These are phyloP conservation scores for Candida tammaniensis DNA, from an alignment of 805 yeast genomes.

Conservation along the genomic window DNA sequence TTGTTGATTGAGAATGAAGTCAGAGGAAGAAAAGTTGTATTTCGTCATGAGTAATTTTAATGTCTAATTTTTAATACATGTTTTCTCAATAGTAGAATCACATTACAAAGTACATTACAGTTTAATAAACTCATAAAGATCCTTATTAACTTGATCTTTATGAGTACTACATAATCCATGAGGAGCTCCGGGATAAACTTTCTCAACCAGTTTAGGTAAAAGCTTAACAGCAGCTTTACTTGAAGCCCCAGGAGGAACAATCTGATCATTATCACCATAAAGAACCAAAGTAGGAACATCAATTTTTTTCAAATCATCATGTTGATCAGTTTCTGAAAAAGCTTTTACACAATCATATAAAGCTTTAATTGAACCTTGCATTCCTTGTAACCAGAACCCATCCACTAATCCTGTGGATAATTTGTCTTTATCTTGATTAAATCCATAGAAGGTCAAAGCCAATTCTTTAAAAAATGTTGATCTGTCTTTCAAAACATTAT, in stretches of 20 bases:
- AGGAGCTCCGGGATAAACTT: constrained; percentile 12
- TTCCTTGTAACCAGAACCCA: constrained; percentile 16
- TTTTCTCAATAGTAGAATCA: no score
- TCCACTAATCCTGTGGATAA: constrained; percentile 12
- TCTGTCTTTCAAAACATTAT: constrained; percentile 13
- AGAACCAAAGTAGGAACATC: constrained; percentile 14
- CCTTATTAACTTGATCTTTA: constrained; percentile 12
- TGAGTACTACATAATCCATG: constrained; percentile 17
- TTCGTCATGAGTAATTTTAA: no score
- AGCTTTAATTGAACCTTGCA: constrained; percentile 16
- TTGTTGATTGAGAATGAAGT: constrained; percentile 38
- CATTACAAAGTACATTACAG: no score
- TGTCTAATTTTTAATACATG: no score
- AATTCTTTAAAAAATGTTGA: constrained; percentile 15
- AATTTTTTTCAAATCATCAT: constrained; percentile 14
- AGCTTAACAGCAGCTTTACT: constrained; percentile 14
- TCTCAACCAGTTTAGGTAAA: constrained; percentile 12
- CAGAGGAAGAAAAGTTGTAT: constrained; percentile 43
- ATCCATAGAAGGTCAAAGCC: constrained; percentile 14
- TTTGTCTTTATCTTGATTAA: constrained; percentile 8
- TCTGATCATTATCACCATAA: constrained; percentile 19
- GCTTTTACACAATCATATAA: constrained; percentile 15
- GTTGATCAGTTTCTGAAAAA: constrained; percentile 15
- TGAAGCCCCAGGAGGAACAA: constrained; percentile 15
- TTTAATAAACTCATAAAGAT: constrained; percentile 11